These are phyloP conservation scores for Triticum dicoccoides DNA, from an alignment of 176 grass and related monocot genomes.

Conservation along the genomic window DNA sequence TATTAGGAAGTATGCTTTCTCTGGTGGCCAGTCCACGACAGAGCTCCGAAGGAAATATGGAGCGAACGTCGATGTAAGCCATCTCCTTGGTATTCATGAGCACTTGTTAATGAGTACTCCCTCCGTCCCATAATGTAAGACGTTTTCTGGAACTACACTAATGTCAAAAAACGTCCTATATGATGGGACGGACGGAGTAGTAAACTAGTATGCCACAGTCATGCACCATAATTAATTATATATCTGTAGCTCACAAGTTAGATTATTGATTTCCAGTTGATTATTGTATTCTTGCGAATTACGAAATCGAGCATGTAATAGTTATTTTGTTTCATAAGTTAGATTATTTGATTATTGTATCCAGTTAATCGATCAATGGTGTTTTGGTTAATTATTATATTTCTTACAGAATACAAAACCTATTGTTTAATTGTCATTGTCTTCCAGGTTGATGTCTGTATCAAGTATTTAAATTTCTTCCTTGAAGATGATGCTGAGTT, in stretches of 20 bases:
- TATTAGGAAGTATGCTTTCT: constrained; percentile 81
- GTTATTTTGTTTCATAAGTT: not conserved
- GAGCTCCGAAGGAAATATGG: constrained; percentile 85
- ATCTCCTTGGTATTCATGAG: not conserved
- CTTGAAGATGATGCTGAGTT: constrained; percentile 84
- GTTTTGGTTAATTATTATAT: not conserved
- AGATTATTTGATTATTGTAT: not conserved
- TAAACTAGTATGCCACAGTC: not conserved
- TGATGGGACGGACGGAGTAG: not conserved
- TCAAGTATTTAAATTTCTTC: constrained; percentile 94
- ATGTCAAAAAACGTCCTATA: too few species aligned
- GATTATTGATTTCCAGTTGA: not conserved
- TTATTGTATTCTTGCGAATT: not conserved
- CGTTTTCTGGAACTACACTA: too few species aligned
- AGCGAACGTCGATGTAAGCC: constrained; percentile 74
- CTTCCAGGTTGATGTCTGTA: constrained; percentile 76
- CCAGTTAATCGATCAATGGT: not conserved
- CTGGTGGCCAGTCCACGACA: constrained; percentile 67
- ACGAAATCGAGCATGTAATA: not conserved
- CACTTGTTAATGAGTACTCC: not conserved
- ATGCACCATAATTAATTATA: not conserved
- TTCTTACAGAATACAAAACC: not conserved
- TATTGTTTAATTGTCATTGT: not conserved
- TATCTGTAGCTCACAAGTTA: not conserved
- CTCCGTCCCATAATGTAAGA: too few species aligned